Conservation (phyloP, 2,329 filamentous ascomycete species). For the Blastomyces parvus region DNA sequence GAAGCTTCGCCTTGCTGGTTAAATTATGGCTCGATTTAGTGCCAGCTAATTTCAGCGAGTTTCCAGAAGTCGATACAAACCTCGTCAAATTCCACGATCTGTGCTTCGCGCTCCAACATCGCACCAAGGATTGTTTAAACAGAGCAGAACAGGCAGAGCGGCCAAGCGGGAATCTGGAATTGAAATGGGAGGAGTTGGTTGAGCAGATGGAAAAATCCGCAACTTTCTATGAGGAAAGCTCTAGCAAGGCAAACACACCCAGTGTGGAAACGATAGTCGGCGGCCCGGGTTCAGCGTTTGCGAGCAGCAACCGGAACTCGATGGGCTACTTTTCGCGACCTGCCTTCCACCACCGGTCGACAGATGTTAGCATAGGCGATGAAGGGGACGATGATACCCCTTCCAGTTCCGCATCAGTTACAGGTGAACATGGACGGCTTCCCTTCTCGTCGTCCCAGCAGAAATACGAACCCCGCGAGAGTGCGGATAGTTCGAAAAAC, state of each 20-base stretch:
- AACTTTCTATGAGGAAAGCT: constrained; percentile 34
- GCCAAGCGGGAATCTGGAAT: constrained; percentile 37
- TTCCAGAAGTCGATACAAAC: constrained; percentile 30
- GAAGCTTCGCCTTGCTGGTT: constrained; percentile 74
- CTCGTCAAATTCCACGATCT: constrained; percentile 37
- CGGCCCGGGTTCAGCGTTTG: constrained; percentile 21
- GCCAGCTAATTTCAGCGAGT: constrained; percentile 31
- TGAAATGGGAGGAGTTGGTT: constrained; percentile 43
- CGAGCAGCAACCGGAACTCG: constrained; percentile 32
- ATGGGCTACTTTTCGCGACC: constrained; percentile 35
- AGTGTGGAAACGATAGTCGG: constrained; percentile 26
- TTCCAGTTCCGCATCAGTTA: constrained; percentile 36
- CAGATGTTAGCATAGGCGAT: constrained; percentile 24
- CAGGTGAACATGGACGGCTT: constrained; percentile 35
- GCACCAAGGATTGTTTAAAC: constrained; percentile 38
- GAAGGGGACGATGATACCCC: constrained; percentile 38
- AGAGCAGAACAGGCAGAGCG: constrained; percentile 41
- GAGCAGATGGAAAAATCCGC: constrained; percentile 38
- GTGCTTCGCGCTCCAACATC: constrained; percentile 34
- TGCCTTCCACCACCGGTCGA: constrained; percentile 31
- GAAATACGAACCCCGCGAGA: constrained; percentile 33
- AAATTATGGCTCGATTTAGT: constrained; percentile 44
- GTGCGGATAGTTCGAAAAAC: constrained; percentile 38
- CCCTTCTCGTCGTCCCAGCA: constrained; percentile 29
- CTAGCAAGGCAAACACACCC: constrained; percentile 32